Percentiles rank a stretch among this genome's conserved stretches.
These are phyloP conservation scores for Trichomonas vaginalis DNA, from an alignment of 208 protist species.

Conservation along the genomic window DNA sequence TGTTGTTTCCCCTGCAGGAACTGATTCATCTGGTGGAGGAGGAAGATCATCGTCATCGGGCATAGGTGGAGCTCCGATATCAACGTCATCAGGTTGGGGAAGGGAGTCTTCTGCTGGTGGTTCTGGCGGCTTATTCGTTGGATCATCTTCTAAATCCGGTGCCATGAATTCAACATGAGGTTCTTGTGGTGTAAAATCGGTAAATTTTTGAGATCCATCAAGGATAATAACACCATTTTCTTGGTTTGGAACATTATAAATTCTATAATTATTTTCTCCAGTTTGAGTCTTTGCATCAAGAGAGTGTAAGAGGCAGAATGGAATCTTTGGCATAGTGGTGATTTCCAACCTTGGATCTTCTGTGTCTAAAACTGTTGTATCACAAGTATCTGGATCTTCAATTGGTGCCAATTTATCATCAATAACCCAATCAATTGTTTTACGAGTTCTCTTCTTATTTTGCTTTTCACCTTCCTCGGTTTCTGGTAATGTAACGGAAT, in stretches of 20 bases:
- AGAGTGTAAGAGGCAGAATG: background rate
- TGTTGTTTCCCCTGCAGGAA: background rate
- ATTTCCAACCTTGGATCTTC: background rate
- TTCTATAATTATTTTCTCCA: background rate
- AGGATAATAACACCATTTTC: background rate
- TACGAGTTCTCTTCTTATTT: background rate
- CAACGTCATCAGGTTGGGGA: background rate
- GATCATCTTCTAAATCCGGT: background rate
- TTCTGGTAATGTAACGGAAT: background rate
- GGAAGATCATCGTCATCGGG: background rate
- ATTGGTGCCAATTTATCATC: background rate
- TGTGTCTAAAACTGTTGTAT: background rate
- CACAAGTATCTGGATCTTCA: background rate
- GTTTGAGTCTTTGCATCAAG: background rate
- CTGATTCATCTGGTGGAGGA: background rate
- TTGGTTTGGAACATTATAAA: background rate
- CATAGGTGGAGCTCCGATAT: background rate
- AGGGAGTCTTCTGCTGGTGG: background rate
- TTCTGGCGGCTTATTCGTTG: background rate
- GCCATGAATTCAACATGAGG: background rate
- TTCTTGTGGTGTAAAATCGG: background rate
- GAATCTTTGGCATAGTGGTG: background rate
- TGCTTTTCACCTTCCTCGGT: background rate
- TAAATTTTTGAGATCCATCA: background rate
- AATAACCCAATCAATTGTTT: background rate